Conservation (phyloP, 441 rosid species). For the Mallotus repandus region DNA sequence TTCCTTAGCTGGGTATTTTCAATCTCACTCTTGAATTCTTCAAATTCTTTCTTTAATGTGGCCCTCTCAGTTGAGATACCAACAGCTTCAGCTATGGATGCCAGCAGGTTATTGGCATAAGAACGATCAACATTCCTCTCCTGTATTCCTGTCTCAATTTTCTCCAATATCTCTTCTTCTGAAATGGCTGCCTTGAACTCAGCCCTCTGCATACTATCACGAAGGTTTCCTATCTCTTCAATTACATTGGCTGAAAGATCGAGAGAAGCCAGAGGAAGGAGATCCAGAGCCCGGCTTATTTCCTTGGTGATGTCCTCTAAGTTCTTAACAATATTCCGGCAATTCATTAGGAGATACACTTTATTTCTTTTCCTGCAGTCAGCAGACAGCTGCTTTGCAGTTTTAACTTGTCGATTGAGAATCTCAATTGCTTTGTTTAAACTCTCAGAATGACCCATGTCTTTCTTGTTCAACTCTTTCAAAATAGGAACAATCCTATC, state of each 20-base stretch:
- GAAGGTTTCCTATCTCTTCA: slow-evolving; percentile 41
- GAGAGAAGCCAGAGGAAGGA: slow-evolving; percentile 55
- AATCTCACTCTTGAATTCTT: slow-evolving; percentile 58
- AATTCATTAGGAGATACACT: slow-evolving; percentile 59
- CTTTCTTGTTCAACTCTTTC: slow-evolving; percentile 45
- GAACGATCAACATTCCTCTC: slow-evolving; percentile 57
- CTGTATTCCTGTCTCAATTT: slow-evolving; percentile 62
- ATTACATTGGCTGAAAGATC: slow-evolving; percentile 43
- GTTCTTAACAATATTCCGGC: slow-evolving; percentile 41
- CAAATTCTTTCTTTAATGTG: slow-evolving; percentile 47
- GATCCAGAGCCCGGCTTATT: slow-evolving; percentile 49
- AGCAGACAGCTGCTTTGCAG: slow-evolving; percentile 43
- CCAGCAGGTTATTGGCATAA: slow-evolving; percentile 51
- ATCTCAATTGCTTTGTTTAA: slow-evolving; percentile 43
- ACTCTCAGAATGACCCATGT: slow-evolving; percentile 34
- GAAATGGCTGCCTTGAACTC: slow-evolving; percentile 56
- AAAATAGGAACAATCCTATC: slow-evolving; percentile 51
- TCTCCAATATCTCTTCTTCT: slow-evolving; percentile 61
- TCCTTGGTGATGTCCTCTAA: slow-evolving; percentile 41
- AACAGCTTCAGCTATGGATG: slow-evolving; percentile 56
- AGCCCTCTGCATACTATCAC: slow-evolving; percentile 50
- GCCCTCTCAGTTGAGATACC: slow-evolving; percentile 57
- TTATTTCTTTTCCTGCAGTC: slow-evolving; percentile 53
- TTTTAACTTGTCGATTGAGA: slow-evolving; percentile 47
- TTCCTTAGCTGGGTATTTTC: slow-evolving; percentile 56